Base-by-base conservation (phyloP, 2,329 filamentous ascomycete species). In the Plenodomus tracheiphilus region DNA sequence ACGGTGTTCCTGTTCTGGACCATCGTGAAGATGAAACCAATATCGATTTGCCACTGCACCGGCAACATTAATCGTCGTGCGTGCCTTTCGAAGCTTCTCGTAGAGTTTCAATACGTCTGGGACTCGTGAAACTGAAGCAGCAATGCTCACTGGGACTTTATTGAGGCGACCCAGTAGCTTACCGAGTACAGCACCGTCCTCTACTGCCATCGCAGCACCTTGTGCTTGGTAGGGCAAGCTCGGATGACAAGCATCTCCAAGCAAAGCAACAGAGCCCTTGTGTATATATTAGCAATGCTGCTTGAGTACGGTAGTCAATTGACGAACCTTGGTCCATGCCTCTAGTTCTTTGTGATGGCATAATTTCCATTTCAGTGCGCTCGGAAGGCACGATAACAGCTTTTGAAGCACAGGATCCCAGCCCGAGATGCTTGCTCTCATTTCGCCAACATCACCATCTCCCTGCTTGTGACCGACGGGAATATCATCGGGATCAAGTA, bases 131-230 rank as follows among this genome's bases (percentile, higher is more conserved):
- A 38, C 38, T 52, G 47, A 6, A 57, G 35, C 6, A 43, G 30
- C 2, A 57, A 7, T 10, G 22, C 22, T 25, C 6, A 5, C 22
- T 5, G 22, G 22, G 22, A 25, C 10, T 10, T 25, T 25, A 9
- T 22, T 50, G 5, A 32, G 22, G 18, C 16, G 43, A 1, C 40
- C 43, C 2, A 58, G 43, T 11, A 54, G 40, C 3, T 21, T 46
- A 19, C 22, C 52, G 25, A 56, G n/a, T 11, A 56, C 44, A 8
- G 84, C 83, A 0, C 84, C 85, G 45, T 88, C 85, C 61, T 88
- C 85, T 1, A 88, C 73, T 0, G 82, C 81, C 1, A 80, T 83
- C 61, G 86, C 86, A 13, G 85, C 85, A 0, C 85, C 56, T 49
- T 59, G 56, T 9, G 56, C 53, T 41, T 54, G 51, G 42, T 59